Base-by-base conservation (phyloP, 2,329 filamentous ascomycete species). In the Fusarium pininemorale region DNA sequence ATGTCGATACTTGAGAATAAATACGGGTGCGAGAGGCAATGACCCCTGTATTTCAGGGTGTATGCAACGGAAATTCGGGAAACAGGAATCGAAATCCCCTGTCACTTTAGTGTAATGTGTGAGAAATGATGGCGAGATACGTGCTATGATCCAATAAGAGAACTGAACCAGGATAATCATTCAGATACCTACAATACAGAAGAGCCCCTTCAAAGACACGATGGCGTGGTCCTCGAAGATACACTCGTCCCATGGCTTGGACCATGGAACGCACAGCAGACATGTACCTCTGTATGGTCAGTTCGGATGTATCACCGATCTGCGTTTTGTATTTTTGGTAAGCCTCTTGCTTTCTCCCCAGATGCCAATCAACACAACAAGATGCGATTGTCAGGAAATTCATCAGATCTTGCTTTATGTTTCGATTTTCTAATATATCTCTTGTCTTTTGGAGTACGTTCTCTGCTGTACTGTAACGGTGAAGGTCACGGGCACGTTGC, bases 111-210 rank as follows among this genome's bases (percentile, higher is more conserved):
- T 59, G 8, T 48, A 48, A 13, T 59, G 22, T 0, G 32, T 4
- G 5, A 39, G 32, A 24, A 48, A 59, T 4, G 8, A 59, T 1
- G 24, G 32, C 20, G 20, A 6, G 7, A 48, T 38, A 7, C 56
- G 41, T 24, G 56, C 32, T 48, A 15, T 12, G 2, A 58, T 6
- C 4, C 8, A 48, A 24, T 30, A 13, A 58, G 42, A 38, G 0
- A 24, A 10, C 1, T 16, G 11, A 15, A 10, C 24, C 2, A 18
- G 7, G 1, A 7, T 3, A 48, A 5, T 4, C 5, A 16, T 20
- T 22, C 2, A 6, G 3, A 14, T 10, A 30, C 24, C 5, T n/a
- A 48, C 56, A 47, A 38, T 48, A 59, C 6, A 59, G 6, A 24
- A 48, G 32, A 28, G 6, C 13, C 13, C 20, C 56, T 24, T 48